A percentile compares a stretch with the other conserved stretches of the same genome.
phyloP scores from a whole-genome alignment of 2,329 filamentous ascomycete species.

The Septoria petroselini region DNA sequence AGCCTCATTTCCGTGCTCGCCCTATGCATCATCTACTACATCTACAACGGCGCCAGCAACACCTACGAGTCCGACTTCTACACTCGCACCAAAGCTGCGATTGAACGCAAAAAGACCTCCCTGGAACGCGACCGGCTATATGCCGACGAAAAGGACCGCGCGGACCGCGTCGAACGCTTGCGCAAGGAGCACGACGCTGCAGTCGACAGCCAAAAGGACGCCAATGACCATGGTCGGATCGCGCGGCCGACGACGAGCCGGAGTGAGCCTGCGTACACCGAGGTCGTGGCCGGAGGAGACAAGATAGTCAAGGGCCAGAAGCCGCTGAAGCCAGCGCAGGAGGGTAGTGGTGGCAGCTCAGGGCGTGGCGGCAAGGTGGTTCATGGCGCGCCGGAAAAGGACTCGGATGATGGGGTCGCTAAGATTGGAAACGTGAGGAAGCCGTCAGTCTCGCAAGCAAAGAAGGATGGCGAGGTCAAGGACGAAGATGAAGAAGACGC shows the following conservation, averaged over 20 bases:
- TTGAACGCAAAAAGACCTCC: slow-evolving; percentile 47
- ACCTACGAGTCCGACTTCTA: slow-evolving; percentile 56
- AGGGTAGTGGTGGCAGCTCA: neutral
- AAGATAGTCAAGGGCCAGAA: slow-evolving; percentile 53
- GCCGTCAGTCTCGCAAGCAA: slow-evolving; percentile 37
- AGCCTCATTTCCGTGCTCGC: slow-evolving; percentile 62
- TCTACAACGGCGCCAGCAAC: slow-evolving; percentile 60
- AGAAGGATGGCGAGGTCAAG: slow-evolving; percentile 23
- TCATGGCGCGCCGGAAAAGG: slow-evolving; percentile 33
- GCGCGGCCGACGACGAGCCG: slow-evolving; percentile 29
- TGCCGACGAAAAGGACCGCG: slow-evolving; percentile 31
- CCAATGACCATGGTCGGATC: slow-evolving; percentile 12
- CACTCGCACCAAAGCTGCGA: slow-evolving; percentile 53
- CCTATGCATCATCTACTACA: slow-evolving; percentile 68
- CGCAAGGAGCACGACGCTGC: slow-evolving; percentile 36
- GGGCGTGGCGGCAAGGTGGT: slow-evolving; percentile 37
- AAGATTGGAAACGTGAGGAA: slow-evolving; percentile 43
- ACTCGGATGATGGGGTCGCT: slow-evolving; percentile 45
- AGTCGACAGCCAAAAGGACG: slow-evolving; percentile 19
- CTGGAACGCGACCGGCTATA: slow-evolving; percentile 34
- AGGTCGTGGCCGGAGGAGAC: slow-evolving; percentile 55
- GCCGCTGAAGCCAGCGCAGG: slow-evolving; percentile 41
- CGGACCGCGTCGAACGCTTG: slow-evolving; percentile 32
- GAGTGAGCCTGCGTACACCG: slow-evolving; percentile 40
- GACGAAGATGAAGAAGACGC: slow-evolving; percentile 35